Conservation (phyloP, 306 rosid genomes). For the Vigna trinervia region DNA sequence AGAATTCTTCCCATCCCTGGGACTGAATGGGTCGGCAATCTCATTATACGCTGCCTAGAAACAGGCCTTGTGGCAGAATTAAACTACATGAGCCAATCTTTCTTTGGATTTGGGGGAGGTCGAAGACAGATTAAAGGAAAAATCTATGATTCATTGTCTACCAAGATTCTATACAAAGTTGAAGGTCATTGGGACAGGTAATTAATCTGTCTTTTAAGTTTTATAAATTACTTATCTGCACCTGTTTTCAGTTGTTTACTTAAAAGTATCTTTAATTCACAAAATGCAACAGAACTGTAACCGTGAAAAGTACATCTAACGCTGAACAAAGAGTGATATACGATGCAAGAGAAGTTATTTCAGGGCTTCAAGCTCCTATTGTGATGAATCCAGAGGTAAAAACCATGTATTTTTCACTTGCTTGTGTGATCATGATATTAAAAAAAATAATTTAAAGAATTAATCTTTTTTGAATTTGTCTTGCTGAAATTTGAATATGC, state of each 20-base stretch:
- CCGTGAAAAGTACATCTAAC: slow-evolving; percentile 51
- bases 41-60: slow-evolving; percentile 56
- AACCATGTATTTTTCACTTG: background rate
- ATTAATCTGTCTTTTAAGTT: slow-evolving; percentile 29
- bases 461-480: too few relatives aligned
- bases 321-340: slow-evolving; percentile 58
- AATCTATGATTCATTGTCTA: slow-evolving; percentile 55
- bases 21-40: slow-evolving; percentile 70
- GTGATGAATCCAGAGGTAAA: slow-evolving; percentile 63
- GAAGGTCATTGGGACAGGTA: slow-evolving; percentile 87
- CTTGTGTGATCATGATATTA: background rate
- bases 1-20: slow-evolving; percentile 64
- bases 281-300: slow-evolving; percentile 59
- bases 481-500: slow-evolving; percentile 5
- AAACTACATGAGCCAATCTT: slow-evolving; percentile 54
- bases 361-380: slow-evolving; percentile 59
- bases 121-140: slow-evolving; percentile 65
- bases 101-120: slow-evolving; percentile 59
- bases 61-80: slow-evolving; percentile 72
- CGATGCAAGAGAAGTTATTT: slow-evolving; percentile 66
- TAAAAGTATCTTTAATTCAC: background rate
- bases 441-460: too few relatives aligned
- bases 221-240: background rate
- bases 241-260: background rate
- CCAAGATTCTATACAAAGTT: slow-evolving; percentile 61